These are phyloP conservation scores for Babjeviella inositovora DNA, from an alignment of 805 yeast genomes.

Conservation along the genomic window DNA sequence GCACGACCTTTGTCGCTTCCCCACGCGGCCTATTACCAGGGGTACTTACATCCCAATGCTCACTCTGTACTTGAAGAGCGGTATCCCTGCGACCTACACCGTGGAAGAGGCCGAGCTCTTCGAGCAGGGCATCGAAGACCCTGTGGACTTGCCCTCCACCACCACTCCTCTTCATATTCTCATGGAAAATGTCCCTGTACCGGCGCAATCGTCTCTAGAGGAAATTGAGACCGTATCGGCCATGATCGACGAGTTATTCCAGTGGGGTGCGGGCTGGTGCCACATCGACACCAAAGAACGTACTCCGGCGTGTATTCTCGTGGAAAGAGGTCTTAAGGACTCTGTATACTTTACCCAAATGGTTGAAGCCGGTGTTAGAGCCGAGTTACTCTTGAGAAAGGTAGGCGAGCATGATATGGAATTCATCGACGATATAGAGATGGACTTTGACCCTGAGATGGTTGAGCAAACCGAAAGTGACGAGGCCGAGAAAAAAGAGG, in stretches of 20 bases:
- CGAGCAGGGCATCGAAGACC: conserved; percentile 19
- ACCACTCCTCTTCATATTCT: conserved; percentile 74
- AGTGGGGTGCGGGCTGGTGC: conserved; percentile 91
- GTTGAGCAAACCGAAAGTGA: conserved; percentile 8
- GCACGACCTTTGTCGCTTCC: conserved; percentile 44
- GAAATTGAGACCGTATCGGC: conserved; percentile 26
- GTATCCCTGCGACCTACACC: conserved; percentile 76
- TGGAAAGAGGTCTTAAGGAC: conserved; percentile 26
- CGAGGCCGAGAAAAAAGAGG: conserved; percentile 5
- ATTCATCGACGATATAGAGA: conserved; percentile 26
- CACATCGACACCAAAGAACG: conserved; percentile 52
- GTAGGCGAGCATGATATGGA: conserved; percentile 50
- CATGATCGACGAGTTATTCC: conserved; percentile 53
- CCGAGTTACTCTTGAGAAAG: conserved; percentile 68
- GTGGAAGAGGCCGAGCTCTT: conserved; percentile 57
- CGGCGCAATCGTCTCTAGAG: conserved; percentile 15
- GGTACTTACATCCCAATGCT: conserved; percentile 25
- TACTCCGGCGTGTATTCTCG: conserved; percentile 76
- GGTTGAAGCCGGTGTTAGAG: conserved; percentile 81
- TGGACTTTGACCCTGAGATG: too few species aligned
- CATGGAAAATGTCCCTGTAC: conserved; percentile 34
- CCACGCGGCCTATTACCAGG: conserved; percentile 30
- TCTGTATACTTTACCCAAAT: conserved; percentile 25
- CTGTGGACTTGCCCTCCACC: conserved; percentile 23
- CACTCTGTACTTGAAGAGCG: conserved; percentile 30